A percentile compares a stretch with the other conserved stretches of the same genome.
These are phyloP conservation scores for Theileria equi DNA, from an alignment of 169 alveolate genomes.

Conservation along the genomic window DNA sequence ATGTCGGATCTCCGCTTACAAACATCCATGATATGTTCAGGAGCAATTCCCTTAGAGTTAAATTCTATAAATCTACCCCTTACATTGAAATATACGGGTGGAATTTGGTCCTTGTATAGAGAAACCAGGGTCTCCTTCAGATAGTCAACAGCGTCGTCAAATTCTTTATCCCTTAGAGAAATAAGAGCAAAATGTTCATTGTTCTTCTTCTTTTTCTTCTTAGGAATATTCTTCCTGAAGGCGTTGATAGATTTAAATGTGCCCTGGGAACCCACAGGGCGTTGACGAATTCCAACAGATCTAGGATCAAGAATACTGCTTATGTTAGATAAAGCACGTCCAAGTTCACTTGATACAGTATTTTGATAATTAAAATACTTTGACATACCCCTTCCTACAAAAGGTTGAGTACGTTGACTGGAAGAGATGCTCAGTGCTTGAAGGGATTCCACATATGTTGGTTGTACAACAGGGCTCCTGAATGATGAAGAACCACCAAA, in stretches of 20 bases:
- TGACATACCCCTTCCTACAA: too few relatives aligned
- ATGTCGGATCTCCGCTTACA: constrained; percentile 66
- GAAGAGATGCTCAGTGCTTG: too few relatives aligned
- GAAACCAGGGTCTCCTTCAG: constrained; percentile 63
- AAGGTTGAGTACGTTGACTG: too few relatives aligned
- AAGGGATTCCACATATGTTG: too few relatives aligned
- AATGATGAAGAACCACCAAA: too few relatives aligned
- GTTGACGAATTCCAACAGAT: too few relatives aligned
- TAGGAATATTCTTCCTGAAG: neutral
- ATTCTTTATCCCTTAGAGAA: constrained; percentile 48
- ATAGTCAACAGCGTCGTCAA: constrained; percentile 58
- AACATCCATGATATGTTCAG: constrained; percentile 62
- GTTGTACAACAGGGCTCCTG: too few relatives aligned
- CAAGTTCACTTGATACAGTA: too few relatives aligned
- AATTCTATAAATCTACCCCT: constrained; percentile 73
- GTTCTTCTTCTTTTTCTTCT: constrained; percentile 19
- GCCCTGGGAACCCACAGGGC: constrained; percentile 2
- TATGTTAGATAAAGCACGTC: too few relatives aligned
- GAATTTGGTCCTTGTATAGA: constrained; percentile 70
- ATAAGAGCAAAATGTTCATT: constrained; percentile 33
- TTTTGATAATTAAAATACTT: too few relatives aligned
- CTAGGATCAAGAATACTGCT: too few relatives aligned
- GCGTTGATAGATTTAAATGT: constrained; percentile 6
- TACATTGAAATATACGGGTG: constrained; percentile 68
- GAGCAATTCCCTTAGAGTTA: constrained; percentile 58